Evolutionary conservation across 257 asterid genomes (phyloP), one percentile per base, ranked within the genome.

Genomic region (Petrea volubilis): DNA sequence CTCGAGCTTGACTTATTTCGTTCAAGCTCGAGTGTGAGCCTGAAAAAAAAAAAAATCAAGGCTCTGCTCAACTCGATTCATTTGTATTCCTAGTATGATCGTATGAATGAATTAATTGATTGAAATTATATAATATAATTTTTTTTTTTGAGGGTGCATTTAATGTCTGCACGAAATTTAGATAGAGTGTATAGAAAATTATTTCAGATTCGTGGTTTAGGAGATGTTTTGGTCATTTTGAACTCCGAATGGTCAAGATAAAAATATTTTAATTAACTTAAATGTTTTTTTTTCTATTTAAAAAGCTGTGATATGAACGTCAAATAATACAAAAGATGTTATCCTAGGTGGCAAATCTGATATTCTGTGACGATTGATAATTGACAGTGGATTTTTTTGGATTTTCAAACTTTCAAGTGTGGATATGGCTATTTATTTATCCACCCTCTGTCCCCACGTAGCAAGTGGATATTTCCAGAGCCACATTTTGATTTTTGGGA

Each of bases 291-390:
- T 33, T 43, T 38, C 21, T 6, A 44, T 14, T 6, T 43, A 33
- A 58, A 77, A 49, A 24, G 63, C 52, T 77, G 66, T 59, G 5
- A 8, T 31, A 2, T 11, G 63, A 55, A 61, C 8, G 71, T 50
- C 74, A 58, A 71, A 27, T 23, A 34, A 28, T 14, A 6, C 10
- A 49, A 23, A 59, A 25, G 55, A 51, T 15, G 60, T 5, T 27
- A 6, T 2, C 29, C 51, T 36, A 60, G 56, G 57, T 60, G 74
- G 71, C 67, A 9, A 53, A n/a, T 8, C 25, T 40, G 40, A 1
- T 55, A 2, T 8, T 62, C n/a, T 4, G n/a, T n/a, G n/a, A n/a
- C n/a, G n/a, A 51, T 5, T 41, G 17, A 7, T 20, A 9, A 24
- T 9, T 31, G 55, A 20, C 12, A 4, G 5, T 36, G 62, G n/a